These are phyloP conservation scores for Tulasnella sp. DNA, from an alignment of 768 basidiomycete species.

Conservation along the genomic window DNA sequence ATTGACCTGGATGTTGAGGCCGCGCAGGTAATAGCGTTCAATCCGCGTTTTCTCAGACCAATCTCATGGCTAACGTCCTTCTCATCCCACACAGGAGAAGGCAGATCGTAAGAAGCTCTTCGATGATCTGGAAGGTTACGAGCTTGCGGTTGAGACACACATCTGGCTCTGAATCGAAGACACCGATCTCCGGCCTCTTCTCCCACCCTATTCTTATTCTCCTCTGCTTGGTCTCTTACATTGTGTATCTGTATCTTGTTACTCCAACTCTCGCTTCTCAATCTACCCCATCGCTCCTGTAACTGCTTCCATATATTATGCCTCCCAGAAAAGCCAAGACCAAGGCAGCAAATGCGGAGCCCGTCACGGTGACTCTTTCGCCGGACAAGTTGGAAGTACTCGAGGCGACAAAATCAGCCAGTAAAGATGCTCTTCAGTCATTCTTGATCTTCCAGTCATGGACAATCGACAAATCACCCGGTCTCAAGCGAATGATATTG, in stretches of 20 bases:
- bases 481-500: slow-evolving; percentile 3
- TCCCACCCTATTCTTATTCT: not conserved
- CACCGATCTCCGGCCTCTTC: not conserved
- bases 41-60: not conserved
- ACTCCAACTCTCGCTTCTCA: not conserved
- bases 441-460: slow-evolving; percentile 9
- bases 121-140: not conserved
- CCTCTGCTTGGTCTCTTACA: not conserved
- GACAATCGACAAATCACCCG: slow-evolving; percentile 13
- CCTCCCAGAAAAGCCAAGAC: not conserved
- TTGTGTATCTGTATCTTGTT: not conserved
- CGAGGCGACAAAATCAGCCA: not conserved
- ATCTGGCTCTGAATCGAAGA: not conserved
- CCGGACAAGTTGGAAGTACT: not conserved
- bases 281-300: not conserved
- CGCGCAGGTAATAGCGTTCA: not conserved
- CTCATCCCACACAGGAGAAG: not conserved
- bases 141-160: not conserved
- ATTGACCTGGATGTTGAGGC: not conserved
- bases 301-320: not conserved
- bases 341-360: not conserved
- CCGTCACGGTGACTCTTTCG: not conserved
- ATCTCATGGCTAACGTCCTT: not conserved
- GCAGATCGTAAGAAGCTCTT: not conserved
- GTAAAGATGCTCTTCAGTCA: not conserved